Evolutionary conservation across 768 basidiomycete genomes (phyloP), one percentile per base, ranked within the genome.

Genomic region (Auriscalpium vulgare): DNA sequence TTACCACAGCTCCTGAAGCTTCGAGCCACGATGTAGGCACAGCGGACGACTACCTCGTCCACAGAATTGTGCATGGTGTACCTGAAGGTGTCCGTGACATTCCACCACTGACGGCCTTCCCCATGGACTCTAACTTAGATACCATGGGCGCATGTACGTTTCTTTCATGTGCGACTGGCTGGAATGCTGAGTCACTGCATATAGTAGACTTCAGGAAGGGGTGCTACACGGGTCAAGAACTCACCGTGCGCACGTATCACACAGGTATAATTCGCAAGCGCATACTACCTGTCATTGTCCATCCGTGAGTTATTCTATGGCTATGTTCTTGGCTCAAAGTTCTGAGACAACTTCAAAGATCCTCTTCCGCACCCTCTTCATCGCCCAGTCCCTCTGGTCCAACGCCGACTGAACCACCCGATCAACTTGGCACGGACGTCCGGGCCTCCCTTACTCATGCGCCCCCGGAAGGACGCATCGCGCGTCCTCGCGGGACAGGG

Each of bases 211-310:
- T 97, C 69, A 77, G 91, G 55, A 99, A 99, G 73, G 97, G 97
- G 3, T 99, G 97, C 67, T 98, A 97, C 66, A 87, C 98, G 6
- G 97, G 97, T 9, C 97, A 99, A 75, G 97, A 98, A 65, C 76
- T 98, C 43, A 97, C 95, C 0, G 95, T 97, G 7, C 82, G 97
- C 51, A 97, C 95, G 38, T 95, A 95, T 69, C 93, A 97, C 68
- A 97, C 88, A 7, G 97, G 97, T 10, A 78, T 87, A 29, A 75
- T 97, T 45, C 79, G 97, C 59, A 98, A 97, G 69, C 83, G 97
- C 11, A 88, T 95, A 36, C 72, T 93, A 10, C 94, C 94, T 2
- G 80, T 97, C n/a, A 61, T 74, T 2, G 72, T 94, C 36, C 75
- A 80, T 47, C 55, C 63, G 76, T 75, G 43, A 60, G 72, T 67